A percentile compares a stretch with the other conserved stretches of the same genome.
Conservation (phyloP, 2,329 filamentous ascomycete genomes). For the Alternaria consortialis region DNA sequence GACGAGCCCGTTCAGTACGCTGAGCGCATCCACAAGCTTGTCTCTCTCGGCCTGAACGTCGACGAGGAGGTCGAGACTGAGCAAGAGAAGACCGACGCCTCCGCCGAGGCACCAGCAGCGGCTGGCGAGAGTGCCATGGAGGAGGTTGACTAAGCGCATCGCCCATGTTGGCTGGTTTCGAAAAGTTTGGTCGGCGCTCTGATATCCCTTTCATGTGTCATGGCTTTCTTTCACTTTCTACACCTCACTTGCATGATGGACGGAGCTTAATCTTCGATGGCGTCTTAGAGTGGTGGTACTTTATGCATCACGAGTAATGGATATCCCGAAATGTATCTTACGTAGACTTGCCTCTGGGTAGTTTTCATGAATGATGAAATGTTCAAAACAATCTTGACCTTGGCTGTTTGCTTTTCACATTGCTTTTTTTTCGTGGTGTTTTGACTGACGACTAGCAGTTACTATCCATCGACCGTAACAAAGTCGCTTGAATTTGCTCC, state of each 20-base stretch:
- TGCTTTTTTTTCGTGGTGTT: background rate
- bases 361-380: constrained; percentile 46
- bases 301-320: constrained; percentile 48
- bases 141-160: constrained; percentile 86
- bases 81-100: constrained; percentile 62
- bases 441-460: background rate
- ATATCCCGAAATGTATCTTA: constrained; percentile 47
- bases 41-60: constrained; percentile 96
- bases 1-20: constrained; percentile 98
- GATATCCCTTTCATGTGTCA: constrained; percentile 53
- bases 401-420: background rate
- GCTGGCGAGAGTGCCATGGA: constrained; percentile 96
- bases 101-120: constrained; percentile 67
- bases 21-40: constrained; percentile 99
- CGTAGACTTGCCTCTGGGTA: constrained; percentile 42
- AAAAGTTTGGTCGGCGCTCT: constrained; percentile 52
- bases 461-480: background rate
- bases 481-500: background rate
- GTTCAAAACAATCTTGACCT: constrained; percentile 28
- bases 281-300: constrained; percentile 47
- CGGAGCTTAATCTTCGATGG: constrained; percentile 42
- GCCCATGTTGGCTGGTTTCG: constrained; percentile 37
- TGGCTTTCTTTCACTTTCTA: constrained; percentile 44
- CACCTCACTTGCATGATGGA: constrained; percentile 45
- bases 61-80: constrained; percentile 86